Percentiles rank a stretch among this genome's conserved stretches.
Evolutionary conservation across 768 basidiomycete genomes (phyloP).

Genomic region (Serendipita sp.): DNA sequence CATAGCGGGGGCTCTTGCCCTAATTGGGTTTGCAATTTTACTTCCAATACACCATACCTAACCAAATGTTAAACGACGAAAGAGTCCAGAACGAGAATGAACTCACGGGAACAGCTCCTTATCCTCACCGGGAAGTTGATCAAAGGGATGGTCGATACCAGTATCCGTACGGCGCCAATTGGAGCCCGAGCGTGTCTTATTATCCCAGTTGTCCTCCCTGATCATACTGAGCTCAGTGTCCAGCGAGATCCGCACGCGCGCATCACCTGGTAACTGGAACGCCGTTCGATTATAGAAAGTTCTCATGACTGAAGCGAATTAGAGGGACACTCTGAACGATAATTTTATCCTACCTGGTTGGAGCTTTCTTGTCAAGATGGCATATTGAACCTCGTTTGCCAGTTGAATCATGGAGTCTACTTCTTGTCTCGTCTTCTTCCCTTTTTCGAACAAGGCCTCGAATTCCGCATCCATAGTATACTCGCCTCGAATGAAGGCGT

Average conservation of each 20-base stretch:
- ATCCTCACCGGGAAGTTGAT: constrained; percentile 56
- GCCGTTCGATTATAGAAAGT: constrained; percentile 98
- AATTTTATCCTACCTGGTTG: constrained; percentile 49
- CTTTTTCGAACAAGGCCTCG: constrained; percentile 67
- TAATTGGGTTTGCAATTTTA: constrained; percentile 91
- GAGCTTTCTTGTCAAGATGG: constrained; percentile 64
- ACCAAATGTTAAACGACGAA: neutral
- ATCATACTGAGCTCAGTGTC: constrained; percentile 92
- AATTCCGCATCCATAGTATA: constrained; percentile 91
- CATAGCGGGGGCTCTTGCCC: constrained; percentile 93
- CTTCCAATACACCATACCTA: constrained; percentile 86
- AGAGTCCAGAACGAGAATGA: neutral
- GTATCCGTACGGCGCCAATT: constrained; percentile 95
- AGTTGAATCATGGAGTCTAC: constrained; percentile 91
- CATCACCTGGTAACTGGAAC: constrained; percentile 96
- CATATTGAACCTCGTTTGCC: constrained; percentile 94
- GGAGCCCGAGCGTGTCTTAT: constrained; percentile 48
- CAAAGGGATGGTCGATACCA: constrained; percentile 84
- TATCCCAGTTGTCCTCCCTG: constrained; percentile 96
- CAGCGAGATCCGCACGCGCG: constrained; percentile 94
- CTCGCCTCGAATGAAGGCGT: constrained; percentile 77
- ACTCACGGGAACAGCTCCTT: constrained; percentile 81
- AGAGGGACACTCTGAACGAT: neutral
- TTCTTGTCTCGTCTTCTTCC: constrained; percentile 85
- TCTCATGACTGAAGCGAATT: constrained; percentile 52